Evolutionary conservation across 2,329 filamentous ascomycete genomes (phyloP).

Genomic region (Dendrostoma leiphaemia): DNA sequence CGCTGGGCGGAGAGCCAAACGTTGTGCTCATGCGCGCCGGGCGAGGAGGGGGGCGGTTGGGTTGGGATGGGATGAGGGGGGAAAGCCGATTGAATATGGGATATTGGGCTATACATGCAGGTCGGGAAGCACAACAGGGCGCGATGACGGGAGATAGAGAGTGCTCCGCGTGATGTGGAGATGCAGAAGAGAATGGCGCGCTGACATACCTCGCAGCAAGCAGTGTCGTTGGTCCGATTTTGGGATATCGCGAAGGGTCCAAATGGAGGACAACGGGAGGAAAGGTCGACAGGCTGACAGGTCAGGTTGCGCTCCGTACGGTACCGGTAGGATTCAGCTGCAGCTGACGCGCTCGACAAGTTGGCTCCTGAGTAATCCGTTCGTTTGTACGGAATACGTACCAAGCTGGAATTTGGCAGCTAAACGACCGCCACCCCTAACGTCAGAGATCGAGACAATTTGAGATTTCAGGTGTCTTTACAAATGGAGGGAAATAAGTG

Average conservation of each 20-base stretch:
- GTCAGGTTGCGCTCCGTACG: too few relatives aligned
- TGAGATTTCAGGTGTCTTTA: too few relatives aligned
- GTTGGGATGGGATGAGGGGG: background rate
- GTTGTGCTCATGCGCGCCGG: background rate
- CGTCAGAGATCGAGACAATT: too few relatives aligned
- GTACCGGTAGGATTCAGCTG: too few relatives aligned
- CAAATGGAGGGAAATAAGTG: too few relatives aligned
- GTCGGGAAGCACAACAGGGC: constrained; percentile 6
- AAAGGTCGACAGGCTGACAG: background rate
- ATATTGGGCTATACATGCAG: background rate
- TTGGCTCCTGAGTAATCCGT: too few relatives aligned
- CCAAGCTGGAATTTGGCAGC: too few relatives aligned
- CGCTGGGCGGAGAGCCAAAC: background rate
- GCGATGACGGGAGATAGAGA: background rate
- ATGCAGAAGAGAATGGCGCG: background rate
- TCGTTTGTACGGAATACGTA: too few relatives aligned
- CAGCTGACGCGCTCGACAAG: too few relatives aligned
- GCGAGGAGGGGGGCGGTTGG: background rate
- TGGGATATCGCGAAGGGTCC: background rate
- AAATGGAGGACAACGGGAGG: background rate
- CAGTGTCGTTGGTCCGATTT: background rate
- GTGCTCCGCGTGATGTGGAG: background rate
- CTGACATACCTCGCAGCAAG: constrained; percentile 7
- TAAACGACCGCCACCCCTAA: too few relatives aligned
- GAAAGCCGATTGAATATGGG: background rate